Percentiles rank a stretch among this genome's conserved stretches.
These are phyloP conservation scores for Ophiosphaerella korrae DNA, from an alignment of 2,329 filamentous ascomycete species.

Conservation along the genomic window DNA sequence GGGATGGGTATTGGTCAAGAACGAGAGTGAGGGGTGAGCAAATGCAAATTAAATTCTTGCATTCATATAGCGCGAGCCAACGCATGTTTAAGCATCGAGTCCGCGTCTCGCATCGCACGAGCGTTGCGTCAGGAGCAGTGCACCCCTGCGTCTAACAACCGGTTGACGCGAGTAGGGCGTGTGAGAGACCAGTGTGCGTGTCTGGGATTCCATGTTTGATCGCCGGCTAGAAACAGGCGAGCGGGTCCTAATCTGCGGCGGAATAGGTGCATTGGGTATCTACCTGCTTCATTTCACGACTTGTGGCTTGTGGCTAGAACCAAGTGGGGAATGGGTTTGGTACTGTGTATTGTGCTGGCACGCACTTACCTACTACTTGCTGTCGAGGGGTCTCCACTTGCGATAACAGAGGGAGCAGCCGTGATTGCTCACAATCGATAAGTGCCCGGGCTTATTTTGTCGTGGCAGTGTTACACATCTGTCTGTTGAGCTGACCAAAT, in stretches of 20 bases:
- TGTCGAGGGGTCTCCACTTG: too few species aligned
- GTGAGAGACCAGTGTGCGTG: background rate
- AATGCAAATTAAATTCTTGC: too few species aligned
- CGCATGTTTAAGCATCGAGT: slow-evolving; percentile 2
- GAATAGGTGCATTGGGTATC: background rate
- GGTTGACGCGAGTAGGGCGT: background rate
- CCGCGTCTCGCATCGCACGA: background rate
- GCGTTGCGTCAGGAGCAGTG: background rate
- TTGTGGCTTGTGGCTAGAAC: background rate
- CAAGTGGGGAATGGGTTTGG: background rate
- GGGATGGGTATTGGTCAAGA: too few species aligned
- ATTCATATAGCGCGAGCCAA: background rate
- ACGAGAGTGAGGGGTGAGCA: too few species aligned
- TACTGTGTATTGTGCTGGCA: too few species aligned
- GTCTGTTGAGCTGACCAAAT: too few species aligned
- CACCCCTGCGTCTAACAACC: background rate
- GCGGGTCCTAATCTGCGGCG: slow-evolving; percentile 1
- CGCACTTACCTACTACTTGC: too few species aligned
- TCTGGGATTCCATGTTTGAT: slow-evolving; percentile 30
- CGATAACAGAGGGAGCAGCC: too few species aligned
- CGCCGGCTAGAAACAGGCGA: slow-evolving; percentile 33
- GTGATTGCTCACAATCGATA: too few species aligned
- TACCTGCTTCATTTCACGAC: background rate
- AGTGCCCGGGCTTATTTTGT: too few species aligned
- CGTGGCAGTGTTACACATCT: too few species aligned